phyloP scores from a whole-genome alignment of 2,329 filamentous ascomycete species.

The Ceratocystiopsis minuta region DNA sequence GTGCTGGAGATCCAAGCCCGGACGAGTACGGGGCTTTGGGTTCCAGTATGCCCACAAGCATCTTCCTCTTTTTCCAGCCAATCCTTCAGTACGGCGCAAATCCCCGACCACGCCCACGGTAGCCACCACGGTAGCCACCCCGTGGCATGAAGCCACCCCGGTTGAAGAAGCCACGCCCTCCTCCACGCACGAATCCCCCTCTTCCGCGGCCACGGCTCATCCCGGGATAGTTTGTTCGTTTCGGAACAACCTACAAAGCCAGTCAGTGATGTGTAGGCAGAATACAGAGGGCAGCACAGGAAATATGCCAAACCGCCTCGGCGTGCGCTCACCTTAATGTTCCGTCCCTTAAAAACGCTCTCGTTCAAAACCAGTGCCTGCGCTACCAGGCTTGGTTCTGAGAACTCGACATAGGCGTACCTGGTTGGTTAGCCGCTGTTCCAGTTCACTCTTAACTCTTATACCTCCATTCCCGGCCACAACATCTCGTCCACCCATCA shows the following conservation, averaged over 20 bases:
- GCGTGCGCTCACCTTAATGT: conserved; percentile 46
- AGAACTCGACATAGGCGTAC: conserved; percentile 97
- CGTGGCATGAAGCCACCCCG: conserved; percentile 34
- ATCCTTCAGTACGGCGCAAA: conserved; percentile 42
- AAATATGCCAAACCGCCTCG: too few relatives aligned
- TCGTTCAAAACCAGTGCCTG: conserved; percentile 92
- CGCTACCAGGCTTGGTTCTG: conserved; percentile 79
- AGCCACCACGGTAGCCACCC: conserved; percentile 40
- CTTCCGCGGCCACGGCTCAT: conserved; percentile 62
- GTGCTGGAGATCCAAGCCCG: too few relatives aligned
- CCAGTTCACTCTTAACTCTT: too few relatives aligned
- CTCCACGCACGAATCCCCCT: conserved; percentile 29
- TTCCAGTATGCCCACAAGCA: too few relatives aligned
- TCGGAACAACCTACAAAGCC: conserved; percentile 47
- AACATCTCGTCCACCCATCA: too few relatives aligned
- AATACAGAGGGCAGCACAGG: too few relatives aligned
- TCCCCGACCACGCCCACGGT: conserved; percentile 47
- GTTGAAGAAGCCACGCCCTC: conserved; percentile 31
- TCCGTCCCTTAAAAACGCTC: conserved; percentile 84
- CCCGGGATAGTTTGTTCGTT: conserved; percentile 90
- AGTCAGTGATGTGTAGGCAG: too few relatives aligned
- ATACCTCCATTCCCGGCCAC: too few relatives aligned
- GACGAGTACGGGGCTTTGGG: too few relatives aligned
- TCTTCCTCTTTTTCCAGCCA: too few relatives aligned
- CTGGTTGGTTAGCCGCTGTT: conserved; percentile 29